Conservation (phyloP, 352 stramenopile species). For the Pythium myriotylum region DNA sequence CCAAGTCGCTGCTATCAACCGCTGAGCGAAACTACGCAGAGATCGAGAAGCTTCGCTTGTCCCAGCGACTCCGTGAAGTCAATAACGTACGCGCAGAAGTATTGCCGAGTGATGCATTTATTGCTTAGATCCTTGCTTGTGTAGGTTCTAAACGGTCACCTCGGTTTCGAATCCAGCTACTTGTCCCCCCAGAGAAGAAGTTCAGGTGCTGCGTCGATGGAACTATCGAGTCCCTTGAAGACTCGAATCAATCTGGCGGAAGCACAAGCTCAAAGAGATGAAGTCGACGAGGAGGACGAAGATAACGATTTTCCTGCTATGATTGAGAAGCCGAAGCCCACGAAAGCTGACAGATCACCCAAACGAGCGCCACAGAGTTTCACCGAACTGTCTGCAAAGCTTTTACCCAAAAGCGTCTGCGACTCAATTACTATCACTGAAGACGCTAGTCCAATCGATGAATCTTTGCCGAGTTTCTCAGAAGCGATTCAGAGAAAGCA, state of each 20-base stretch:
- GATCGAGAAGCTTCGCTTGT: conserved; percentile 65
- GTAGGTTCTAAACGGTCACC: conserved; percentile 60
- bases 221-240: conserved; percentile 7
- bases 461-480: conserved; percentile 40
- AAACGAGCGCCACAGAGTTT: neutral
- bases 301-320: conserved; percentile 55
- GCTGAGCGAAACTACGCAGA: conserved; percentile 55
- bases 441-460: conserved; percentile 21
- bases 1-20: conserved; percentile 32
- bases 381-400: neutral
- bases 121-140: neutral
- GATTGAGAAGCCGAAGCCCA: conserved; percentile 42
- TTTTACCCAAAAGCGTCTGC: neutral
- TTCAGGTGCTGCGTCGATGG: conserved; percentile 4
- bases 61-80: conserved; percentile 67
- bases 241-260: too few species aligned
- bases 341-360: neutral
- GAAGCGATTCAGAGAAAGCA: conserved; percentile 25
- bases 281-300: conserved; percentile 22
- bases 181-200: conserved; percentile 26
- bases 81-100: conserved; percentile 48
- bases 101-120: too few species aligned
- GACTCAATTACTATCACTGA: conserved; percentile 6
- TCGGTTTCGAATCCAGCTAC: conserved; percentile 59
- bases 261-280: too few species aligned